These are phyloP conservation scores for Coccomyxa sp. DNA, from an alignment of 139 green algal genomes.

Conservation along the genomic window DNA sequence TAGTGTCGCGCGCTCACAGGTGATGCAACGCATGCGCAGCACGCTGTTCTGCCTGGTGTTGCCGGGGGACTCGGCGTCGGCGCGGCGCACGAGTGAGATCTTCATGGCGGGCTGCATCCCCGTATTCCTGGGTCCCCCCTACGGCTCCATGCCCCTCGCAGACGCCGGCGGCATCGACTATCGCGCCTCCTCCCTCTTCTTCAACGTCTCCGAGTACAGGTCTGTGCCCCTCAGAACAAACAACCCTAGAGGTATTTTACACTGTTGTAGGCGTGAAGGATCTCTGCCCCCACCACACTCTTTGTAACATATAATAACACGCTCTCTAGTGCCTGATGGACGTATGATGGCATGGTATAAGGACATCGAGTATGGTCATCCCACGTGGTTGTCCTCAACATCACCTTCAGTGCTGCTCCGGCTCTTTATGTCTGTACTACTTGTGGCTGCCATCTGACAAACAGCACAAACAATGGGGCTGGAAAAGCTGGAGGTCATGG, in stretches of 20 bases:
- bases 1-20: background rate
- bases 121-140: slow-evolving; percentile 7
- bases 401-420: too few relatives aligned
- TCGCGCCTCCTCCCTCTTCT: background rate
- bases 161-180: background rate
- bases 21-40: background rate
- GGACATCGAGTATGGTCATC: too few relatives aligned
- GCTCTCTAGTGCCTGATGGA: background rate
- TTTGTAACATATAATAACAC: background rate
- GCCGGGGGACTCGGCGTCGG: background rate
- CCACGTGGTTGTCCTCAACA: too few relatives aligned
- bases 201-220: slow-evolving; percentile 1
- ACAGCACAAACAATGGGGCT: background rate
- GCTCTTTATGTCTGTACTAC: too few relatives aligned
- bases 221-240: background rate
- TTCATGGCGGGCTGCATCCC: slow-evolving; percentile 9
- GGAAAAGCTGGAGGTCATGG: background rate
- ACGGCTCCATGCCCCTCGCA: slow-evolving; percentile 4
- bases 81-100: background rate
- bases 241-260: background rate
- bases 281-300: too few relatives aligned
- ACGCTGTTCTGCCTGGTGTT: slow-evolving; percentile 6
- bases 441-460: too few relatives aligned
- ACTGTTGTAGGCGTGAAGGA: too few relatives aligned
- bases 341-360: background rate